These are phyloP conservation scores for Vitis riparia DNA, from an alignment of 164 flowering plant genomes.

Conservation along the genomic window DNA sequence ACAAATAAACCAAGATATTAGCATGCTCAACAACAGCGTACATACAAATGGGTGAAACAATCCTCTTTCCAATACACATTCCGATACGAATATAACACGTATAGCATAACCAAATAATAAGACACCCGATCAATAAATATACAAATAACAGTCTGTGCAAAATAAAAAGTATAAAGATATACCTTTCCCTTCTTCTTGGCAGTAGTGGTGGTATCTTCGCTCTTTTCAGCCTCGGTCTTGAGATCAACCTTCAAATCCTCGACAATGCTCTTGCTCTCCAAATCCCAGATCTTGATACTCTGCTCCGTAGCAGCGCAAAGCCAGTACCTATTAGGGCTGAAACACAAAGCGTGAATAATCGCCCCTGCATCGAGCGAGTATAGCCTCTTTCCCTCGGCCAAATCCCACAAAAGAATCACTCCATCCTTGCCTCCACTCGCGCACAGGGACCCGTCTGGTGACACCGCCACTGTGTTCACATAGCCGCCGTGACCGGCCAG, in stretches of 20 bases:
- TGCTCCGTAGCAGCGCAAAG: constrained; percentile 86
- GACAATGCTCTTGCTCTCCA: constrained; percentile 85
- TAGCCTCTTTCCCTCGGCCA: constrained; percentile 81
- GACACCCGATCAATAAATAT: not conserved
- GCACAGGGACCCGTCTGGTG: constrained; percentile 84
- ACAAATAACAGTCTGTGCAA: not conserved
- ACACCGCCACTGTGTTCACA: constrained; percentile 78
- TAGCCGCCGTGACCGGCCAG: constrained; percentile 70
- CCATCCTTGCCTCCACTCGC: constrained; percentile 93
- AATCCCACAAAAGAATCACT: constrained; percentile 79
- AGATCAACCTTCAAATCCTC: constrained; percentile 63
- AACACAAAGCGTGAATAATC: constrained; percentile 76
- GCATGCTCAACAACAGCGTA: too few species aligned
- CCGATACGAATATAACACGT: too few species aligned
- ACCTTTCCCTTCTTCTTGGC: constrained; percentile 43
- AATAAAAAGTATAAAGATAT: not conserved
- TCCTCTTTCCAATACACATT: too few species aligned
- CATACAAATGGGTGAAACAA: too few species aligned
- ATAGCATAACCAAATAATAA: too few species aligned
- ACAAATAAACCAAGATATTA: too few species aligned
- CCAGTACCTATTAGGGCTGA: constrained; percentile 95
- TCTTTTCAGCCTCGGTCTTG: constrained; percentile 62
- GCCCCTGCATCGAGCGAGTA: constrained; percentile 75
- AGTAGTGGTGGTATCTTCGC: constrained; percentile 35
- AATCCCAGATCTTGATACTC: constrained; percentile 85